Percentiles rank a stretch among this genome's conserved stretches.
Evolutionary conservation across 169 alveolate species (phyloP).

Genomic region (Cystoisospora suis): DNA sequence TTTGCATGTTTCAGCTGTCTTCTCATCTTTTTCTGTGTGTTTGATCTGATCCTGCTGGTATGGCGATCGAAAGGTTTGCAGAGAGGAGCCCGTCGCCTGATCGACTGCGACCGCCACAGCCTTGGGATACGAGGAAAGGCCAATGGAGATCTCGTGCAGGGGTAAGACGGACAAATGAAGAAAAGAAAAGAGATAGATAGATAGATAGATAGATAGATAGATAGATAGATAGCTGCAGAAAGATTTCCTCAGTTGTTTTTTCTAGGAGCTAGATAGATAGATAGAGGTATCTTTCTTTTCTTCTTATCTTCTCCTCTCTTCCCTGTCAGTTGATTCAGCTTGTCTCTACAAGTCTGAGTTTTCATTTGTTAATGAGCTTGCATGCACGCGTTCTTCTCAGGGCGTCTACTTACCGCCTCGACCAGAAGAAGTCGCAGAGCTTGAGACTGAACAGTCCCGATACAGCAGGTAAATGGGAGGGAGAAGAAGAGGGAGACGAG

Average conservation of each 20-base stretch:
- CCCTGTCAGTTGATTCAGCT: not conserved
- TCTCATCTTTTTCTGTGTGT: too few relatives aligned
- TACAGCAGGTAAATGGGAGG: not conserved
- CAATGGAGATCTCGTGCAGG: constrained; percentile 63
- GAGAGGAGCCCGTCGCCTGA: constrained; percentile 47
- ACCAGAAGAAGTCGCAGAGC: constrained; percentile 40
- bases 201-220: not conserved
- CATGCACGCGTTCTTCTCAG: constrained; percentile 9
- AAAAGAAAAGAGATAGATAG: not conserved
- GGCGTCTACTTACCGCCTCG: constrained; percentile 59
- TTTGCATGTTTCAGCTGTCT: too few relatives aligned
- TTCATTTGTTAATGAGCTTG: not conserved
- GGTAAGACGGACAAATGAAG: not conserved
- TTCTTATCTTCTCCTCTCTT: not conserved
- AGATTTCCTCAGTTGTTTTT: not conserved
- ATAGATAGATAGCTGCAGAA: not conserved
- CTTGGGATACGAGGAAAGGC: constrained; percentile 58
- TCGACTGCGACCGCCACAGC: constrained; percentile 44
- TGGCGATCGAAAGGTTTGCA: constrained; percentile 41
- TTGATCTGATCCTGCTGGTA: too few relatives aligned
- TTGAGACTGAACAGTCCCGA: not conserved
- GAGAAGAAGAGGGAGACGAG: too few relatives aligned
- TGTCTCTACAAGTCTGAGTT: not conserved
- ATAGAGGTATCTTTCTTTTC: not conserved
- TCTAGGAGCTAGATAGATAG: not conserved